Percentiles rank a stretch among this genome's conserved stretches.
Evolutionary conservation across 2,329 filamentous ascomycete species (phyloP).

Genomic region (Stemphylium vesicarium): DNA sequence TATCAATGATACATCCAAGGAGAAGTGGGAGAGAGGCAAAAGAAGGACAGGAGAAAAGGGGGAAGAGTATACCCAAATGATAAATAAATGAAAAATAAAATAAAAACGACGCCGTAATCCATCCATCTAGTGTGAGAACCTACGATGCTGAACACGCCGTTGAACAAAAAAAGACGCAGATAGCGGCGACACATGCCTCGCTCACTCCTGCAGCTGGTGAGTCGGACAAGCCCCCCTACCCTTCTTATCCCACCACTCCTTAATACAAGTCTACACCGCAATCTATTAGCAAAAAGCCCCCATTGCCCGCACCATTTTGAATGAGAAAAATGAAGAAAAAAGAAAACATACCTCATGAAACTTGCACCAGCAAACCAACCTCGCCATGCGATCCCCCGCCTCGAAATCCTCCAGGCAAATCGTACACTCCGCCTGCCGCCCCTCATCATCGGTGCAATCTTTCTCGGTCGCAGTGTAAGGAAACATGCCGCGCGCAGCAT

Average conservation of each 20-base stretch:
- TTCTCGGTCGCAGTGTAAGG: conserved; percentile 67
- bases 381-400: conserved; percentile 63
- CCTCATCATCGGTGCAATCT: conserved; percentile 64
- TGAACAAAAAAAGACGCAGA: no score
- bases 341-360: conserved; percentile 60
- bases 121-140: no score
- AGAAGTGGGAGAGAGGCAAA: background rate
- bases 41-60: background rate
- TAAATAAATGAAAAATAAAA: background rate
- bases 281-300: no score
- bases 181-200: conserved; percentile 6
- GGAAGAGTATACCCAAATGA: background rate
- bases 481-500: conserved; percentile 52
- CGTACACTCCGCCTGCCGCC: conserved; percentile 62
- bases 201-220: conserved; percentile 56
- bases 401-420: conserved; percentile 72
- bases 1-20: background rate
- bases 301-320: no score
- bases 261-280: conserved; percentile 60
- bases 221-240: conserved; percentile 65
- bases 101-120: background rate
- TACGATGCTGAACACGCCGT: no score
- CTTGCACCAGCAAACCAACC: conserved; percentile 68
- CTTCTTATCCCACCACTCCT: conserved; percentile 65
- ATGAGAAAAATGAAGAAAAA: no score